These are phyloP conservation scores for Neocatenulostroma microsporum DNA, from an alignment of 2,329 filamentous ascomycete genomes.

Conservation along the genomic window DNA sequence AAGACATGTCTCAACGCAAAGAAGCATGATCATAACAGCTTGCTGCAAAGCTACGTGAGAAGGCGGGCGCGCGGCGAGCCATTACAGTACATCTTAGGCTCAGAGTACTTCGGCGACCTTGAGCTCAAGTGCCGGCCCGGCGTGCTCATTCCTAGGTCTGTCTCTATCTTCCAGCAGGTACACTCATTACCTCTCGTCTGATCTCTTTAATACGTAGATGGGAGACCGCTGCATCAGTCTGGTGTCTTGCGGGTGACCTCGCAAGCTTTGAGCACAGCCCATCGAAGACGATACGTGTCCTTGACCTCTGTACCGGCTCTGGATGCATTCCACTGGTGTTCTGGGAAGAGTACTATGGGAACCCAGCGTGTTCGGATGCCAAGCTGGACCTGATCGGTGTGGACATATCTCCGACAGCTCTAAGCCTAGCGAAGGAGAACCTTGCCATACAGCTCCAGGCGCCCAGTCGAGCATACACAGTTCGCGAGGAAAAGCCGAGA, in stretches of 20 bases:
- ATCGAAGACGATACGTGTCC: constrained; percentile 47
- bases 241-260: constrained; percentile 25
- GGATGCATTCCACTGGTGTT: constrained; percentile 82
- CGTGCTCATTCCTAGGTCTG: constrained; percentile 74
- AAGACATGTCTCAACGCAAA: constrained; percentile 15
- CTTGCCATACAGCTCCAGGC: constrained; percentile 38
- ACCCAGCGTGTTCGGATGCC: constrained; percentile 11
- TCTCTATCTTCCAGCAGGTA: constrained; percentile 3
- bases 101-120: constrained; percentile 77
- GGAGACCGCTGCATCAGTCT: constrained; percentile 39
- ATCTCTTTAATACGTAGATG: constrained; percentile 27
- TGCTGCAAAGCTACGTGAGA: constrained; percentile 25
- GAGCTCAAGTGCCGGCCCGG: constrained; percentile 68
- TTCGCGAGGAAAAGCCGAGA: neutral
- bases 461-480: neutral
- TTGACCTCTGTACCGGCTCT: constrained; percentile 86
- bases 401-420: constrained; percentile 61
- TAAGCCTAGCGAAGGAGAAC: constrained; percentile 61
- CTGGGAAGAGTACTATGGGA: constrained; percentile 49
- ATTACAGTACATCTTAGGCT: constrained; percentile 81
- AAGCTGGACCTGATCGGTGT: constrained; percentile 55
- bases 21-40: neutral
- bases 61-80: constrained; percentile 58
- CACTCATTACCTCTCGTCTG: constrained; percentile 2
- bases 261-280: constrained; percentile 14